Conservation (phyloP, 1,284 basidiomycete genomes). For the Cutaneotrichosporon daszewskae region DNA sequence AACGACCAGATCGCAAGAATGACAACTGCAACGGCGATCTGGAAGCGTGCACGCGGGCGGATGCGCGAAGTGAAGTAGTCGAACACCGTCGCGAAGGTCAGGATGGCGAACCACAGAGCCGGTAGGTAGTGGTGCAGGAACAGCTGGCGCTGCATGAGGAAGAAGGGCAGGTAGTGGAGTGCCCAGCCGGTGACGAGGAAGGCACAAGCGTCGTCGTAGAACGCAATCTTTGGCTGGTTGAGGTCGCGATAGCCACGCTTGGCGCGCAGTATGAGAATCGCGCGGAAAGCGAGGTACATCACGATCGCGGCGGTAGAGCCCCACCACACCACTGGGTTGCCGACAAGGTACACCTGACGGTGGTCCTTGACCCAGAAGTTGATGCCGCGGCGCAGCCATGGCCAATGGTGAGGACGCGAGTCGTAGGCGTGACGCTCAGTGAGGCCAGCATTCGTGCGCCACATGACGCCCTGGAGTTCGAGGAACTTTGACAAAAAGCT, state of each 20-base stretch:
- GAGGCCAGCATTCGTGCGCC: conserved; percentile 92
- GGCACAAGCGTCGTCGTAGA: conserved; percentile 84
- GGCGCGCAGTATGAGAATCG: conserved; percentile 74
- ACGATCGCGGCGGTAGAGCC: conserved; percentile 66
- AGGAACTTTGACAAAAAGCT: conserved; percentile 84
- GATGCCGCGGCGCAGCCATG: conserved; percentile 81
- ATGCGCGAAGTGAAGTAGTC: conserved; percentile 77
- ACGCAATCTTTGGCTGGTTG: conserved; percentile 77
- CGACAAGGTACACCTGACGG: conserved; percentile 87
- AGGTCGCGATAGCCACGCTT: conserved; percentile 90
- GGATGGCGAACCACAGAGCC: conserved; percentile 86
- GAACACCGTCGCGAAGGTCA: conserved; percentile 71
- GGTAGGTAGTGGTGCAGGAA: conserved; percentile 98
- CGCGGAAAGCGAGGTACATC: conserved; percentile 64
- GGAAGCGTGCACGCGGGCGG: conserved; percentile 67
- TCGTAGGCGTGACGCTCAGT: conserved; percentile 94
- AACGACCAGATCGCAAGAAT: conserved; percentile 73
- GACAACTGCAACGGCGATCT: conserved; percentile 68
- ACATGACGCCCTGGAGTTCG: conserved; percentile 94
- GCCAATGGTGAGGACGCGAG: conserved; percentile 86
- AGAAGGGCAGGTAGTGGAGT: conserved; percentile 95
- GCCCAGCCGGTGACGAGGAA: conserved; percentile 91
- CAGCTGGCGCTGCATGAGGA: conserved; percentile 89
- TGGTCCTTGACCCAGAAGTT: conserved; percentile 99
- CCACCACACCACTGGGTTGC: conserved; percentile 93